Conservation (phyloP, 1,284 basidiomycete species). For the Leucoagaricus sp. region DNA sequence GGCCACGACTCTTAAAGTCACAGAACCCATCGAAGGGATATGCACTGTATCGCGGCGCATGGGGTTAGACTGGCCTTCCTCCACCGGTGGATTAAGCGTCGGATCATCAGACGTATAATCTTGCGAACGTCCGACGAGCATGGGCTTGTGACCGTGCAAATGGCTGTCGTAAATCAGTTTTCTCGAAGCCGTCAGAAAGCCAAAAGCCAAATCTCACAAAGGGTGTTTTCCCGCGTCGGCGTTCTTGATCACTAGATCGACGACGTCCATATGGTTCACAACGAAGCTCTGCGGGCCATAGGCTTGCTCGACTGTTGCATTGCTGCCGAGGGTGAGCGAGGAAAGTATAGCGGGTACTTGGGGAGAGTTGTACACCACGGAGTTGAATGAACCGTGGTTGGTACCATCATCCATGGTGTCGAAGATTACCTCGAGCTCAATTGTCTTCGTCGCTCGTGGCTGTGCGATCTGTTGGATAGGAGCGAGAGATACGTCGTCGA, state of each 20-base stretch:
- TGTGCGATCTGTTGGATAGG: slow-evolving; percentile 52
- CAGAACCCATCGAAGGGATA: slow-evolving; percentile 60
- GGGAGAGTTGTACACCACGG: slow-evolving; percentile 69
- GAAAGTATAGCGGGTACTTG: slow-evolving; percentile 77
- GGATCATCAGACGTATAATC: slow-evolving; percentile 82
- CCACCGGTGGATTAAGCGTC: slow-evolving; percentile 77
- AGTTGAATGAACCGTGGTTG: slow-evolving; percentile 76
- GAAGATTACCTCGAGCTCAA: slow-evolving; percentile 63
- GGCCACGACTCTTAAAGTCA: slow-evolving; percentile 68
- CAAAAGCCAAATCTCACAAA: slow-evolving; percentile 56
- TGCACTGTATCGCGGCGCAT: slow-evolving; percentile 81
- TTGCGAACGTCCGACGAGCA: slow-evolving; percentile 71
- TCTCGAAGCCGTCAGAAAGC: no score
- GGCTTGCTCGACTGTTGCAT: slow-evolving; percentile 66
- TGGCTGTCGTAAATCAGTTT: slow-evolving; percentile 59
- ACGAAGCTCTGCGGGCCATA: slow-evolving; percentile 84
- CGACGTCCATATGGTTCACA: slow-evolving; percentile 71
- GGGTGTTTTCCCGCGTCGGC: slow-evolving; percentile 78
- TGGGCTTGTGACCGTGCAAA: slow-evolving; percentile 81
- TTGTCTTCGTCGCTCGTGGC: slow-evolving; percentile 47
- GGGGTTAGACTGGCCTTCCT: slow-evolving; percentile 80
- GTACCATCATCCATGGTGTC: slow-evolving; percentile 79
- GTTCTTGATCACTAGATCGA: slow-evolving; percentile 85
- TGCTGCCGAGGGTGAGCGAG: slow-evolving; percentile 72
- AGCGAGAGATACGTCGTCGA: slow-evolving; percentile 64